Percentiles rank a stretch among this genome's conserved stretches.
Conservation (phyloP, 2,329 filamentous ascomycete species). For the Proliferodiscus dingleyae region DNA sequence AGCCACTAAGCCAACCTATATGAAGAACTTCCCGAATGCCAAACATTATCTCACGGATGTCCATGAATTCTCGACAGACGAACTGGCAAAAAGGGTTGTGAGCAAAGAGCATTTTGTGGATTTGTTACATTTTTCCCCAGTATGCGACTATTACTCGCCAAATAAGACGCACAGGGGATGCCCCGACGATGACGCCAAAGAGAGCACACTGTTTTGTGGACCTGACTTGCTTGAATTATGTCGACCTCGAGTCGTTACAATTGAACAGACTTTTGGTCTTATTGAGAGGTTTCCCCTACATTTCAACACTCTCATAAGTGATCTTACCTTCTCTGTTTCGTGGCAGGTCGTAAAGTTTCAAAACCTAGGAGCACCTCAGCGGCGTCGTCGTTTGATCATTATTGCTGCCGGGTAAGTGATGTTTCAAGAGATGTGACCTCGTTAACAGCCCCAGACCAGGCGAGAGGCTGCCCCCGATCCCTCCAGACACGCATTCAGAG, state of each 20-base stretch:
- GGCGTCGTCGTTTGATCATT: slow-evolving; percentile 36
- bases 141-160: slow-evolving; percentile 71
- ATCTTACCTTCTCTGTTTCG: slow-evolving; percentile 67
- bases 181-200: slow-evolving; percentile 62
- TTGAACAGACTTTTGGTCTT: slow-evolving; percentile 76
- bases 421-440: background rate
- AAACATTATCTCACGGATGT: background rate
- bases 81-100: too few species aligned
- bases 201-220: slow-evolving; percentile 51
- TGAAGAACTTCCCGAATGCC: background rate
- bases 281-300: slow-evolving; percentile 47
- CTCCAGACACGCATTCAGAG: slow-evolving; percentile 52
- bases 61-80: background rate
- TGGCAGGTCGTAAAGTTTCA: slow-evolving; percentile 65
- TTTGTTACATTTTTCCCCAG: slow-evolving; percentile 69
- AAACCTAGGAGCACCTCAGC: too few species aligned
- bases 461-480: slow-evolving; percentile 63
- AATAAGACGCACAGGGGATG: slow-evolving; percentile 56
- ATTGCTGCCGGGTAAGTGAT: background rate
- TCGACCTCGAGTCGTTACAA: slow-evolving; percentile 64
- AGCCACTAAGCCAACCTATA: background rate
- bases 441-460: slow-evolving; percentile 47
- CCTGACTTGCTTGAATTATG: slow-evolving; percentile 50
- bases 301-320: slow-evolving; percentile 56
- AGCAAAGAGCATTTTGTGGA: too few species aligned